Base-by-base conservation (phyloP, 352 stramenopile genomes). In the Pythium apleroticum region DNA sequence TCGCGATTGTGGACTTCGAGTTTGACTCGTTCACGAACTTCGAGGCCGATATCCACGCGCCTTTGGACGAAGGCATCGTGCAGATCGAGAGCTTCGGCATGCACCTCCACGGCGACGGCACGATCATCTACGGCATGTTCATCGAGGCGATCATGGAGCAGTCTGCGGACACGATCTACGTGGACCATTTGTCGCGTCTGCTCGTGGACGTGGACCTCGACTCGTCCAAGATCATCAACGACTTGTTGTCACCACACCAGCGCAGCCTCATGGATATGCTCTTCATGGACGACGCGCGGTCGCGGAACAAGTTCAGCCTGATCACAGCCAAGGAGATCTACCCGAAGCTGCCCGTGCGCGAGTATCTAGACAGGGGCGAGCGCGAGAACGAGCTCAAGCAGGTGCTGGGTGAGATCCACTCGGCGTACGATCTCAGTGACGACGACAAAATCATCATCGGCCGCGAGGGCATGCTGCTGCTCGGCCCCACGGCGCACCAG, bases 371-470 rank as follows among this genome's bases (percentile, higher is more conserved):
- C 69, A 94, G 96, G 43, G 92, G 91, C 43, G 93, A 99, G 65
- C 98, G 98, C 52, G 96, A 99, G 64, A 99, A 99, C 65, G 96
- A 99, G 73, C 81, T 99, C 19, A 98, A 99, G 75, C 89, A 98
- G 65, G 78, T 98, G 19, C 73, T 98, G 24, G 95, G 95, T 5
- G 95, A 98, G 71, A 97, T 97, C 35, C 88, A 97, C 73, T 95
- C 91, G 12, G 96, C 96, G 3, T 98, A 98, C 66, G 96, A 99
- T 68, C 96, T 99, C 46, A 97, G 87, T 31, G 79, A 97, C 33
- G 90, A 98, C 72, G 96, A 99, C 72, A 97, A 97, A 53, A 77
- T 99, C 27, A 78, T 99, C 27, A 98, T 99, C 69, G 96, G 97
- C 7, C 86, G 87, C 3, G 85, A 98, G 50, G 92, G 92, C 22